phyloP scores from a whole-genome alignment of 2,329 filamentous ascomycete species.

The Zalaria obscura region DNA sequence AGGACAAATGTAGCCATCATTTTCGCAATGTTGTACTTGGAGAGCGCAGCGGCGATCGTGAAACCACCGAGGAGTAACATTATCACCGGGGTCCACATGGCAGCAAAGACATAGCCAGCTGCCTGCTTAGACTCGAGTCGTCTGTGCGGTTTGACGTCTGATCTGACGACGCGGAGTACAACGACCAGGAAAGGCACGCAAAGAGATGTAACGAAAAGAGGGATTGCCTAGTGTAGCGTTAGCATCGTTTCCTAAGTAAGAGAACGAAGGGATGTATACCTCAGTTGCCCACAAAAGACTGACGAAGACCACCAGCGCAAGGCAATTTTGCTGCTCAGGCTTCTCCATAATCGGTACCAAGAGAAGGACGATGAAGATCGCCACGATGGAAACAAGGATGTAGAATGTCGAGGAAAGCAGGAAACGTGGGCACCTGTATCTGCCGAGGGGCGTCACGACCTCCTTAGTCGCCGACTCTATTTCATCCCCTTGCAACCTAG shows the following conservation, averaged over 20 bases:
- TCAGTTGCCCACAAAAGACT: conserved; percentile 94
- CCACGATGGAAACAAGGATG: conserved; percentile 55
- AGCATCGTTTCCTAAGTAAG: conserved; percentile 6
- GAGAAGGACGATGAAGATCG: conserved; percentile 61
- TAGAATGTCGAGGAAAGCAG: conserved; percentile 71
- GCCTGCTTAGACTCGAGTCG: conserved; percentile 70
- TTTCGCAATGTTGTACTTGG: conserved; percentile 96
- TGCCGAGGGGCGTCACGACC: conserved; percentile 66
- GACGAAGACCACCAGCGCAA: conserved; percentile 87
- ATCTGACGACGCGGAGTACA: conserved; percentile 67
- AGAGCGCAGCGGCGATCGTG: conserved; percentile 84
- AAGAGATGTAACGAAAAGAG: conserved; percentile 89
- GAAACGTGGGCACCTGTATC: conserved; percentile 64
- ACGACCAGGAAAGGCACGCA: conserved; percentile 90
- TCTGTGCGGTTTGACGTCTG: conserved; percentile 53
- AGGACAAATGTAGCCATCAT: conserved; percentile 91
- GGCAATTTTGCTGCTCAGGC: conserved; percentile 86
- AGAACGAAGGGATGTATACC: conserved; percentile 29
- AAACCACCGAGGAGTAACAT: conserved; percentile 96
- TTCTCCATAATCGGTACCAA: conserved; percentile 69
- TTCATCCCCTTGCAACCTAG: conserved; percentile 75
- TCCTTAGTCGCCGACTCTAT: conserved; percentile 51
- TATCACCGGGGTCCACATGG: conserved; percentile 99
- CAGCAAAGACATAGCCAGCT: conserved; percentile 71
- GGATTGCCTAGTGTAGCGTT: conserved; percentile 55